Evolutionary conservation across 139 green algal genomes (phyloP), one percentile per base, ranked within the genome.

Genomic region (Auxenochlorella protothecoides): DNA sequence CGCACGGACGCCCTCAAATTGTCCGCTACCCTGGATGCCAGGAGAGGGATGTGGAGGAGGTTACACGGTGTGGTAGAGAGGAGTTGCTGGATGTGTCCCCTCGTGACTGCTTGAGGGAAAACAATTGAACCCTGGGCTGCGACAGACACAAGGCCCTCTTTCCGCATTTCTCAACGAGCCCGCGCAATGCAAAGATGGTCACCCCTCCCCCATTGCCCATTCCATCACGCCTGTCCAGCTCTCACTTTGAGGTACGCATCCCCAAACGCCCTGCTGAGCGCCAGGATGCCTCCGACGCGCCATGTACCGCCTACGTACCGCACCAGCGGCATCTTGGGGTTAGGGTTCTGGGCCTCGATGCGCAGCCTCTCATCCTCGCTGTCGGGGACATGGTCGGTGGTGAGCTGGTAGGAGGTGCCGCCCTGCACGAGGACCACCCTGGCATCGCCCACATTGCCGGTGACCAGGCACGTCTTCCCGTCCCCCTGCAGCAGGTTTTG

Each of bases 311-410:
- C 88, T 54, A 89, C 74, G 74, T 86, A 93, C 55, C 88, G 76
- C 55, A 92, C 90, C 56, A 97, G 80, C 10, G 91, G 88, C 81
- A 92, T 85, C 68, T 87, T 91, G 55, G 90, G 92, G 85, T 97
- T 98, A 51, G 94, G 94, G 82, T 99, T 99, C 53, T 84, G 83
- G 6, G 14, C 2, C 88, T 99, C 94, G 69, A 99, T 98, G 70
- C 94, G 87, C 60, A 78, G 74, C 10, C 90, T 83, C 82, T 97
- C 91, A 15, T 73, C 72, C 76, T 92, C 87, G 54, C 80, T 88
- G 74, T 72, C 92, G 5, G 93, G 93, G 68, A 95, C 90, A 74
- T 98, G 93, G 74, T 98, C 93, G 53, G 86, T 73, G 11, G 82
- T 88, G 5, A 98, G 87, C 81, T 95, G 85, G 5, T 93, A 11